A percentile compares a stretch with the other conserved stretches of the same genome.
phyloP scores from a whole-genome alignment of 2,329 filamentous ascomycete genomes.

The Claviceps capensis region DNA sequence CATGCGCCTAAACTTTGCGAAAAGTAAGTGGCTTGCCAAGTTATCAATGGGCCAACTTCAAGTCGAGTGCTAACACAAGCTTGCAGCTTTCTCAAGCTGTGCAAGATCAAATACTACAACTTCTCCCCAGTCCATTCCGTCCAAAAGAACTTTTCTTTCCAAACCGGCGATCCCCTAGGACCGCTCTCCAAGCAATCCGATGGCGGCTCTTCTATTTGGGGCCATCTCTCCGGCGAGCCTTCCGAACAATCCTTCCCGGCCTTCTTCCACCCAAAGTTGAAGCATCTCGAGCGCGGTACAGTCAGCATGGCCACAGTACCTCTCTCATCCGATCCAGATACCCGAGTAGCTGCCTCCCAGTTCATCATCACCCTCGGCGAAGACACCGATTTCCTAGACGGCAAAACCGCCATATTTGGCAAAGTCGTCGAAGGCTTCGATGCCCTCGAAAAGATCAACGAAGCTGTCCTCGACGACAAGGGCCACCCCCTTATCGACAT shows the following conservation, averaged over 20 bases:
- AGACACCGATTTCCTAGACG: constrained; percentile 79
- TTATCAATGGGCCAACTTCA: background rate
- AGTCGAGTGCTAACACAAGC: constrained; percentile 16
- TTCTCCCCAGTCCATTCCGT: constrained; percentile 85
- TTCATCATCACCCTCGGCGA: constrained; percentile 89
- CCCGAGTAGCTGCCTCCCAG: constrained; percentile 73
- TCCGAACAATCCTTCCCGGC: constrained; percentile 66
- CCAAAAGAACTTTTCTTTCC: constrained; percentile 91
- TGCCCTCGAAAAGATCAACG: constrained; percentile 83
- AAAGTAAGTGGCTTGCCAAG: constrained; percentile 54
- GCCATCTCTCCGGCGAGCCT: constrained; percentile 52
- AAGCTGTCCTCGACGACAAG: constrained; percentile 71
- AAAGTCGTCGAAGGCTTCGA: constrained; percentile 95
- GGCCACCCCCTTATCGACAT: constrained; percentile 89
- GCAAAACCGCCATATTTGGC: constrained; percentile 88
- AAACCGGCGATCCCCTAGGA: constrained; percentile 87
- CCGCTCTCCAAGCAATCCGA: constrained; percentile 74
- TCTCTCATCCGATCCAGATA: constrained; percentile 61
- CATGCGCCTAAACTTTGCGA: constrained; percentile 86
- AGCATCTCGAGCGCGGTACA: constrained; percentile 77
- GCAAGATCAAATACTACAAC: constrained; percentile 99
- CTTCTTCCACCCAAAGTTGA: constrained; percentile 75
- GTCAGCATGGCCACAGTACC: constrained; percentile 96
- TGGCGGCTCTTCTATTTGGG: constrained; percentile 91
- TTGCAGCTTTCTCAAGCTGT: constrained; percentile 88